phyloP scores from a whole-genome alignment of 2,329 filamentous ascomycete genomes.

The Neodidymelliopsis sp. region DNA sequence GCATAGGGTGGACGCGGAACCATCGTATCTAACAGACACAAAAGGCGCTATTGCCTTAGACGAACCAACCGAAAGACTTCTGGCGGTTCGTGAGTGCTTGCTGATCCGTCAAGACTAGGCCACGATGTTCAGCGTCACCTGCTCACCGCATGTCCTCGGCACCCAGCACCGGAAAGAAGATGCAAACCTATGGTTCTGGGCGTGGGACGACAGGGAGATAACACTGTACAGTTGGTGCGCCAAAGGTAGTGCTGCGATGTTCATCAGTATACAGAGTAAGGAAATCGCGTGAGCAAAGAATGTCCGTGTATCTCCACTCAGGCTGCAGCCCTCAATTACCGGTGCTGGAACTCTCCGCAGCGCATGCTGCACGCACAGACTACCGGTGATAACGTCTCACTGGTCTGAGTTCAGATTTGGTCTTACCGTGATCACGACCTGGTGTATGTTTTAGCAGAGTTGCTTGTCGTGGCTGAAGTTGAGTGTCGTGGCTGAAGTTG shows the following conservation, averaged over 20 bases:
- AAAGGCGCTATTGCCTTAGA: neutral
- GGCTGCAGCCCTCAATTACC: slow-evolving; percentile 7
- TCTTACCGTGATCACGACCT: too few species aligned
- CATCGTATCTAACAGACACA: slow-evolving; percentile 10
- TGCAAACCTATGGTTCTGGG: slow-evolving; percentile 14
- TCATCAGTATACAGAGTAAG: slow-evolving; percentile 3
- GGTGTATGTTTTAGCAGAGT: neutral
- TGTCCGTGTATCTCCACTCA: slow-evolving; percentile 5
- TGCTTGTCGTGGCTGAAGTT: neutral
- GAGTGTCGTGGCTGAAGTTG: neutral
- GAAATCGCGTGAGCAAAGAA: neutral
- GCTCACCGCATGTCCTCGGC: slow-evolving; percentile 20
- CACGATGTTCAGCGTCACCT: slow-evolving; percentile 15
- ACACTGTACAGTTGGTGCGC: slow-evolving; percentile 13
- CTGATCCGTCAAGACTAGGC: slow-evolving; percentile 10
- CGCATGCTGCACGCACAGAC: neutral
- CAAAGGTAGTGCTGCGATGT: neutral
- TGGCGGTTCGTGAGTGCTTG: neutral
- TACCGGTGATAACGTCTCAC: neutral
- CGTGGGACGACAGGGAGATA: slow-evolving; percentile 5
- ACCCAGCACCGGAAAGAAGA: neutral
- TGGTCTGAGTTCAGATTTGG: neutral
- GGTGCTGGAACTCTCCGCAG: neutral
- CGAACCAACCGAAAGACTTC: slow-evolving; percentile 3
- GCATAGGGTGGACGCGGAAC: slow-evolving; percentile 17